These are phyloP conservation scores for Fusarium hainanense DNA, from an alignment of 2,329 filamentous ascomycete species.

Conservation along the genomic window DNA sequence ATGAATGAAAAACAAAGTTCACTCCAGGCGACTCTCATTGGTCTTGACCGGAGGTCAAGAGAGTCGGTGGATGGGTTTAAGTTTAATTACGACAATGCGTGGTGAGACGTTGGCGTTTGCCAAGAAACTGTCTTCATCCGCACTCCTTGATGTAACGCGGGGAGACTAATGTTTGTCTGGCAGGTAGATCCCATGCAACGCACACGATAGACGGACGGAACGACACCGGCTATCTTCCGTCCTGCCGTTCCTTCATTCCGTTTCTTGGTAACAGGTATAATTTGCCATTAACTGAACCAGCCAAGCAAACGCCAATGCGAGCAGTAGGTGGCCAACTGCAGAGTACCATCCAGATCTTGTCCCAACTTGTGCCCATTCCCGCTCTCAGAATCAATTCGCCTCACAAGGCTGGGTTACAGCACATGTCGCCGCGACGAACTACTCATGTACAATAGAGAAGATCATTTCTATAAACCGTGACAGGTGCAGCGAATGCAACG, in stretches of 20 bases:
- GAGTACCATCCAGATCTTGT: not conserved
- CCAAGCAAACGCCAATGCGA: not conserved
- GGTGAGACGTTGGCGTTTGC: constrained; percentile 1
- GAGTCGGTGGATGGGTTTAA: not conserved
- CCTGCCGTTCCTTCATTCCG: not conserved
- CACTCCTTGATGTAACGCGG: not conserved
- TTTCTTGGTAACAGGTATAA: not conserved
- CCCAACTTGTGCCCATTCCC: not conserved
- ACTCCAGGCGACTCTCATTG: not conserved
- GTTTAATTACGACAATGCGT: not conserved
- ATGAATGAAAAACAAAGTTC: not conserved
- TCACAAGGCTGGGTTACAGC: constrained; percentile 22
- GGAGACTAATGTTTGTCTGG: constrained; percentile 4
- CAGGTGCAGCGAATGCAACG: constrained; percentile 22
- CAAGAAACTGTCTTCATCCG: not conserved
- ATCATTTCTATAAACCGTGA: constrained; percentile 11
- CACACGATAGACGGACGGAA: not conserved
- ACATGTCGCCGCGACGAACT: not conserved
- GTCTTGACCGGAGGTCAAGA: not conserved
- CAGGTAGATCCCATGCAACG: not conserved
- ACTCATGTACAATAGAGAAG: constrained; percentile 1
- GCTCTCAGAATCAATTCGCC: constrained; percentile 5
- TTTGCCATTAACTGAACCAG: not conserved
- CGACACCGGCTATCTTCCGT: not conserved
- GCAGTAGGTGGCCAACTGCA: not conserved